Conservation (phyloP, 2,329 filamentous ascomycete species). For the Aureobasidium zeae region DNA sequence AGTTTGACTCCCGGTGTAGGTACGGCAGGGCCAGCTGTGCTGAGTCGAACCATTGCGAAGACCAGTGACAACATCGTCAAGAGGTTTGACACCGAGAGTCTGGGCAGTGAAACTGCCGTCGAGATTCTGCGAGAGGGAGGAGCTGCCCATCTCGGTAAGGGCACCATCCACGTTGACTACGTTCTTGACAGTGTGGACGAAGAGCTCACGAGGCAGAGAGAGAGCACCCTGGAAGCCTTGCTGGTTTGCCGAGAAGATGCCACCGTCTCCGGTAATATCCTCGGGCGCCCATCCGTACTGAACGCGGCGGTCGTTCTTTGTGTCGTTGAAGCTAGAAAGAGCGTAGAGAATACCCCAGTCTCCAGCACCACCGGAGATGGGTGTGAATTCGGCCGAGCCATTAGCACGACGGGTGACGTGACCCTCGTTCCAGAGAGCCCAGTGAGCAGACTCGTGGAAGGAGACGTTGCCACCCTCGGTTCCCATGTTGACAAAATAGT, state of each 20-base stretch:
- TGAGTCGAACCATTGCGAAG: slow-evolving; percentile 28
- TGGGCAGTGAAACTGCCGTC: slow-evolving; percentile 33
- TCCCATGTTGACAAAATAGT: slow-evolving; percentile 38
- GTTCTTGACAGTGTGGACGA: slow-evolving; percentile 35
- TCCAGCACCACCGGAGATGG: slow-evolving; percentile 35
- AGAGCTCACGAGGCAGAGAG: slow-evolving; percentile 38
- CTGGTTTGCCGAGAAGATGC: slow-evolving; percentile 33
- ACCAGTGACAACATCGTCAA: slow-evolving; percentile 36
- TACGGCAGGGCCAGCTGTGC: slow-evolving; percentile 20
- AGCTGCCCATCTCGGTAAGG: slow-evolving; percentile 29
- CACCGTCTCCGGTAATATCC: slow-evolving; percentile 31
- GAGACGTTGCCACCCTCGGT: slow-evolving; percentile 38
- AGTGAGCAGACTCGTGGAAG: slow-evolving; percentile 33
- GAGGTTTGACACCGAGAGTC: slow-evolving; percentile 37
- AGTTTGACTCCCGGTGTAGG: slow-evolving; percentile 24
- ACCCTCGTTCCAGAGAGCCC: slow-evolving; percentile 41
- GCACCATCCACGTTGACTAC: slow-evolving; percentile 30
- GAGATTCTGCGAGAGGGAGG: slow-evolving; percentile 26
- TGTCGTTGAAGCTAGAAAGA: slow-evolving; percentile 39
- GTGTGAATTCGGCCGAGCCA: slow-evolving; percentile 37
- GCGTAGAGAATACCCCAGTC: slow-evolving; percentile 40
- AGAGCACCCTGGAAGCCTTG: slow-evolving; percentile 38
- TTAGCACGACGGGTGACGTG: slow-evolving; percentile 34
- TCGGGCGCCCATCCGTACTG: slow-evolving; percentile 41
- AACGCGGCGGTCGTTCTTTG: slow-evolving; percentile 40